Evolutionary conservation across 257 asterid species (phyloP).

Genomic region (Scutellaria galericulata): DNA sequence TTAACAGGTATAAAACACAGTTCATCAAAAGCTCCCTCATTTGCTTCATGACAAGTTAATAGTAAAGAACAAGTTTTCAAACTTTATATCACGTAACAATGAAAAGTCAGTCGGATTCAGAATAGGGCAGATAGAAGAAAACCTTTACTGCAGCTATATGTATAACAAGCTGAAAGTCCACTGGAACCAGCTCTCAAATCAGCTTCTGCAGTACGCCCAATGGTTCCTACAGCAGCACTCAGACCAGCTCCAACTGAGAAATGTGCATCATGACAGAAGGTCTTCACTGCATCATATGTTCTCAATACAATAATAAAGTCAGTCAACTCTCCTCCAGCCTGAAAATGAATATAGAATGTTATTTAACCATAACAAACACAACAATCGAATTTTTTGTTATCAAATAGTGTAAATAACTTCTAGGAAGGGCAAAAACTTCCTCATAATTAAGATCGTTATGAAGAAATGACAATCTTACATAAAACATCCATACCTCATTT

Average conservation of each 20-base stretch:
- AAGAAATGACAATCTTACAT: neutral
- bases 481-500: too few relatives aligned
- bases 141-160: constrained; percentile 99
- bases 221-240: constrained; percentile 81
- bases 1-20: neutral
- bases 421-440: neutral
- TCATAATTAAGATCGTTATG: neutral
- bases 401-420: neutral
- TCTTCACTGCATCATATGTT: constrained; percentile 77
- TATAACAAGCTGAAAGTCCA: constrained; percentile 80
- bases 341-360: constrained; percentile 32
- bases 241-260: constrained; percentile 91
- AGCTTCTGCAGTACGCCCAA: constrained; percentile 98
- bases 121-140: constrained; percentile 20
- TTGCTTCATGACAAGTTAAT: too few relatives aligned
- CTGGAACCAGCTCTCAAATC: constrained; percentile 79
- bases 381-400: constrained; percentile 15
- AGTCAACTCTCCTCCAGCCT: constrained; percentile 99
- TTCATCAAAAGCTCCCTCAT: neutral
- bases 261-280: constrained; percentile 76
- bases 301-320: constrained; percentile 88
- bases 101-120: constrained; percentile 9
- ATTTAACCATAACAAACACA: neutral
- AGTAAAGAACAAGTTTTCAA: neutral
- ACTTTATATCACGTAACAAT: neutral